Percentiles rank a stretch among this genome's conserved stretches.
phyloP scores from a whole-genome alignment of 2,329 filamentous ascomycete genomes.

The Rugonectria rugulosa region DNA sequence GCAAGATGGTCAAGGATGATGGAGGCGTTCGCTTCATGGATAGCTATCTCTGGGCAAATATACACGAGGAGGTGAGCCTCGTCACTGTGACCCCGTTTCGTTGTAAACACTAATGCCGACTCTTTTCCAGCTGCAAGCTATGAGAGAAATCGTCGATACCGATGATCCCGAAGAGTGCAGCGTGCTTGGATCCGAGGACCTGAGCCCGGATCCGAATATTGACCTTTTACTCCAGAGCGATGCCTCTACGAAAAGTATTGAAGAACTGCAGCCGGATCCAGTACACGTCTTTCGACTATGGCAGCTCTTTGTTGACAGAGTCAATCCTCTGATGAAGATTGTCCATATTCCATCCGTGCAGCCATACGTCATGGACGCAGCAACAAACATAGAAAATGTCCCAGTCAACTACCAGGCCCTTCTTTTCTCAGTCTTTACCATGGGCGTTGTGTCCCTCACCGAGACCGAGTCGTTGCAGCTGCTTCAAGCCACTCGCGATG shows the following conservation, averaged over 20 bases:
- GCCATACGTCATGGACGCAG: conserved; percentile 69
- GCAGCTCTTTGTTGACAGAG: conserved; percentile 77
- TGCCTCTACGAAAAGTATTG: conserved; percentile 47
- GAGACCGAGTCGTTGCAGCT: conserved; percentile 63
- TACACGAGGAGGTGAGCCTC: conserved; percentile 62
- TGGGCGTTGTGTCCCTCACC: conserved; percentile 63
- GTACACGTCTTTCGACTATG: conserved; percentile 75
- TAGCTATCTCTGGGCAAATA: conserved; percentile 60
- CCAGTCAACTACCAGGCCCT: conserved; percentile 67
- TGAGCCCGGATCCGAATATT: conserved; percentile 60
- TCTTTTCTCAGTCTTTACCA: conserved; percentile 71
- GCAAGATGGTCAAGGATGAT: conserved; percentile 64
- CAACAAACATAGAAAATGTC: conserved; percentile 61
- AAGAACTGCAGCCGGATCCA: conserved; percentile 68
- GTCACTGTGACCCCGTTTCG: conserved; percentile 32
- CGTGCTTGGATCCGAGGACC: conserved; percentile 56
- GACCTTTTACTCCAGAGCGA: conserved; percentile 58
- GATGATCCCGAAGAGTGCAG: conserved; percentile 58
- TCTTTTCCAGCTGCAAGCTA: conserved; percentile 58
- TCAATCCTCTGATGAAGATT: conserved; percentile 76
- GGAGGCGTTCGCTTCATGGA: conserved; percentile 65
- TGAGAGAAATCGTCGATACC: conserved; percentile 64
- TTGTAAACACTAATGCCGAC: conserved; percentile 53
- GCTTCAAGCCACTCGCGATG: conserved; percentile 57
- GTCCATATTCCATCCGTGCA: conserved; percentile 77